Conservation (phyloP, 2,329 filamentous ascomycete species). For the Balansia obtecta region DNA sequence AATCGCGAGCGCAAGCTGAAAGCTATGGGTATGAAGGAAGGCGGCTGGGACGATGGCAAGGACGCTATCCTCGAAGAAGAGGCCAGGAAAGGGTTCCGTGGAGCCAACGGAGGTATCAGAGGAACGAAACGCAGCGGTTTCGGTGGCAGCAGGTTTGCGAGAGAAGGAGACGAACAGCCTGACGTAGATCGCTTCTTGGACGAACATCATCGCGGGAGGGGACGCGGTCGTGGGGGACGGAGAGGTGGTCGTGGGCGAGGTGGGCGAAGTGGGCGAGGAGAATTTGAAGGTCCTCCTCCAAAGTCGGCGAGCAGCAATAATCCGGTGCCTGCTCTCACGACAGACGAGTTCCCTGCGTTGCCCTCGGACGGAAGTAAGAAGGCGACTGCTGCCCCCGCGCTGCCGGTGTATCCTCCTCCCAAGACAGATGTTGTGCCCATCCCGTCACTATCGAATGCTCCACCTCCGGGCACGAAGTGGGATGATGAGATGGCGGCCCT, state of each 20-base stretch:
- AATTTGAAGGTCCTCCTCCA: conserved; percentile 7
- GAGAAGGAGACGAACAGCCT: conserved; percentile 20
- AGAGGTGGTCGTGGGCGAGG: conserved; percentile 24
- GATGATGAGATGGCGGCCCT: conserved; percentile 46
- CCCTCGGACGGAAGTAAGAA: conserved; percentile 17
- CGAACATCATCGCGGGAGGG: conserved; percentile 21
- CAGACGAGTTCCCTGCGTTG: conserved; percentile 25
- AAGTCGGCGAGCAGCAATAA: conserved; percentile 6
- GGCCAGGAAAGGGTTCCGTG: conserved; percentile 26
- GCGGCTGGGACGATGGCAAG: conserved; percentile 49
- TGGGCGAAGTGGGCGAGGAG: conserved; percentile 16
- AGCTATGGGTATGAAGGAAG: conserved; percentile 41
- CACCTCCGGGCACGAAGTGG: conserved; percentile 32
- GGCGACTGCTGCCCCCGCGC: conserved; percentile 7
- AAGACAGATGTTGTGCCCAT: background rate
- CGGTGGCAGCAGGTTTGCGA: conserved; percentile 30
- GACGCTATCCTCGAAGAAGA: conserved; percentile 29
- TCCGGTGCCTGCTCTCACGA: conserved; percentile 12
- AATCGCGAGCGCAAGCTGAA: conserved; percentile 50
- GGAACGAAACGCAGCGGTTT: conserved; percentile 26
- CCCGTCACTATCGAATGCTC: conserved; percentile 16
- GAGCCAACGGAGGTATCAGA: conserved; percentile 27
- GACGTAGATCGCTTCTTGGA: conserved; percentile 26
- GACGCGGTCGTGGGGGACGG: conserved; percentile 18
- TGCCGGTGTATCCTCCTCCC: conserved; percentile 1